Conservation (phyloP, 768 basidiomycete species). For the Chalciporus chontae region DNA sequence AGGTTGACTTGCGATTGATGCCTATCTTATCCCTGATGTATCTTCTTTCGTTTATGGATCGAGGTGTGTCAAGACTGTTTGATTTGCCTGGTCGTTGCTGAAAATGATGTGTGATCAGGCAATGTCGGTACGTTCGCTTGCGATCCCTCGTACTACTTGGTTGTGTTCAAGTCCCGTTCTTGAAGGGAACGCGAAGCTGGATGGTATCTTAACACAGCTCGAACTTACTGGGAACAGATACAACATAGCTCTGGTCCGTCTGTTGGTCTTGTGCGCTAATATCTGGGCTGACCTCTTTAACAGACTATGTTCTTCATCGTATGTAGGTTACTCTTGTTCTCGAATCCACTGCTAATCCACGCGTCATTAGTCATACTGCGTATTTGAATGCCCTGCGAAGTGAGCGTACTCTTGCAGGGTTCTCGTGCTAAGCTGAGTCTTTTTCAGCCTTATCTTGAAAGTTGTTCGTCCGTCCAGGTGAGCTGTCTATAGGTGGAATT, state of each 20-base stretch:
- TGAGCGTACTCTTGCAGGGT: slow-evolving; percentile 16
- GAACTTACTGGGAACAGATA: slow-evolving; percentile 56
- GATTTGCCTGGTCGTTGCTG: background rate
- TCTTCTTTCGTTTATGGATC: slow-evolving; percentile 60
- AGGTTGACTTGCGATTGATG: slow-evolving; percentile 55
- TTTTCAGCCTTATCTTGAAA: slow-evolving; percentile 44
- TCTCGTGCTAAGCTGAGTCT: background rate
- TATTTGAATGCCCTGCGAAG: slow-evolving; percentile 71
- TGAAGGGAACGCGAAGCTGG: slow-evolving; percentile 59
- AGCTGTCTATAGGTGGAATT: slow-evolving; percentile 2
- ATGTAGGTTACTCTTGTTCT: slow-evolving; percentile 17
- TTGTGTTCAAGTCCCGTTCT: background rate
- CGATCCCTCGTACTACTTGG: background rate
- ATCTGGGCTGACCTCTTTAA: background rate
- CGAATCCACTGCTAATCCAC: background rate
- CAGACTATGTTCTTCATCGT: slow-evolving; percentile 75
- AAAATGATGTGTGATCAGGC: slow-evolving; percentile 29
- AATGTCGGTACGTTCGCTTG: slow-evolving; percentile 47
- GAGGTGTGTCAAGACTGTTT: slow-evolving; percentile 37
- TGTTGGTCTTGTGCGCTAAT: background rate
- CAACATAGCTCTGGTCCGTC: slow-evolving; percentile 59
- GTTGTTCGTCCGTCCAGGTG: slow-evolving; percentile 61
- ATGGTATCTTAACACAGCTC: slow-evolving; percentile 57
- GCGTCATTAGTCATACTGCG: slow-evolving; percentile 23
- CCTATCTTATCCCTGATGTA: slow-evolving; percentile 60